These are phyloP conservation scores for Lithospermum erythrorhizon DNA, from an alignment of 257 asterid genomes.

Conservation along the genomic window DNA sequence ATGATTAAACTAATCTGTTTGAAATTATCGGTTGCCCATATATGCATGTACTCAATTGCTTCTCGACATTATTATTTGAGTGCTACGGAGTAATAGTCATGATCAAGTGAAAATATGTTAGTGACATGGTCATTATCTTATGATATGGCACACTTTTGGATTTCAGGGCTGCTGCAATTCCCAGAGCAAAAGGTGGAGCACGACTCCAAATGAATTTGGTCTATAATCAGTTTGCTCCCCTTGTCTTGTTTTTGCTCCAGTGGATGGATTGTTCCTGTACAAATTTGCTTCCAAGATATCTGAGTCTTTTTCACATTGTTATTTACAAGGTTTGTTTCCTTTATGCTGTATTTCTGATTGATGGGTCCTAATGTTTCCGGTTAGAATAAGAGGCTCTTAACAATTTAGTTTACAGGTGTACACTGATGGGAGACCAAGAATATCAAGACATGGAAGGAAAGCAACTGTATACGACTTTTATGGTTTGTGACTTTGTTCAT, in stretches of 20 bases:
- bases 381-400: background rate
- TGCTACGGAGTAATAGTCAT: no score
- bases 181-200: slow-evolving; percentile 66
- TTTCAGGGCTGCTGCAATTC: slow-evolving; percentile 74
- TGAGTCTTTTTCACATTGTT: slow-evolving; percentile 59
- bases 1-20: background rate
- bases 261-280: slow-evolving; percentile 78
- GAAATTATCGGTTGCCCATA: background rate
- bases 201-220: slow-evolving; percentile 76
- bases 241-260: slow-evolving; percentile 49
- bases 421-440: slow-evolving; percentile 59
- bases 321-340: slow-evolving; percentile 48
- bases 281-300: slow-evolving; percentile 42
- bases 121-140: slow-evolving; percentile 3
- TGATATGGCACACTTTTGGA: slow-evolving; percentile 8
- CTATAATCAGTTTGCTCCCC: slow-evolving; percentile 56
- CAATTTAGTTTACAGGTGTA: slow-evolving; percentile 38
- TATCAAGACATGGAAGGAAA: slow-evolving; percentile 57
- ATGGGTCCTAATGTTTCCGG: background rate
- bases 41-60: background rate
- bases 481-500: slow-evolving; percentile 49
- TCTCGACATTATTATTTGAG: background rate
- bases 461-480: slow-evolving; percentile 74
- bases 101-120: no score
- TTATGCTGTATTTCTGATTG: slow-evolving; percentile 3